Base-by-base conservation (phyloP, 495 filamentous ascomycete genomes). In the Aspergillus heteromorphus region DNA sequence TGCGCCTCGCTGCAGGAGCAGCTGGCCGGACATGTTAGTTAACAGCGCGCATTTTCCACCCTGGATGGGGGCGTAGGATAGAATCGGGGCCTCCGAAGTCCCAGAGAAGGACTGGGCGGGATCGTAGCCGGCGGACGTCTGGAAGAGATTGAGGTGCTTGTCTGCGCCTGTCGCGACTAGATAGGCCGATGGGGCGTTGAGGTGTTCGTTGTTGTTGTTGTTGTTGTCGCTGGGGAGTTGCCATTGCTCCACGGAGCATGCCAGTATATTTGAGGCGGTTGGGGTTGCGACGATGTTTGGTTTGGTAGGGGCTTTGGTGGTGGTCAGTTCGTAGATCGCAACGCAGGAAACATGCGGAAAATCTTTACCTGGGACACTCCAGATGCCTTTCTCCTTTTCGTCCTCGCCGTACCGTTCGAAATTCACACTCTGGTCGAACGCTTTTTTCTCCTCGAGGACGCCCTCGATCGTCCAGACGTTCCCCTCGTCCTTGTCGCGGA, bases 391-490 rank as follows among this genome's bases (percentile, higher is more conserved):
- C 16, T 70, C 62, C 45, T 78, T 67, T 6, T 65, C 60, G 9
- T 56, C 49, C 3, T 64, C 69, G 20, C 53, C 75, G 74, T 57
- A 79, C 54, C 68, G 82, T 62, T 87, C 85, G 56, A 85, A 82
- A 2, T 68, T 64, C 20, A 77, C 57, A 31, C 66, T 81, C 17
- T 83, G 60, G 58, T 88, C 86, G 54, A 80, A 88, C 0, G 70
- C 65, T 55, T 76, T 77, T 67, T 88, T 88, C 65, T 88, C 85
- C 45, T 85, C 77, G 34, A 88, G 71, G 41, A 88, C 68, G 48
- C 75, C 67, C 53, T 88, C 85, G 42, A 88, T 75, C 10, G 85
- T 86, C 60, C 85, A 70, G 42, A 74, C 73, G 40, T 72, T 68
- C 10, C 61, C 79, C 11, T 77, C 74, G 55, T 74, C 74, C 9